phyloP scores from a whole-genome alignment of 495 filamentous ascomycete genomes.

The Glonium stellatum region DNA sequence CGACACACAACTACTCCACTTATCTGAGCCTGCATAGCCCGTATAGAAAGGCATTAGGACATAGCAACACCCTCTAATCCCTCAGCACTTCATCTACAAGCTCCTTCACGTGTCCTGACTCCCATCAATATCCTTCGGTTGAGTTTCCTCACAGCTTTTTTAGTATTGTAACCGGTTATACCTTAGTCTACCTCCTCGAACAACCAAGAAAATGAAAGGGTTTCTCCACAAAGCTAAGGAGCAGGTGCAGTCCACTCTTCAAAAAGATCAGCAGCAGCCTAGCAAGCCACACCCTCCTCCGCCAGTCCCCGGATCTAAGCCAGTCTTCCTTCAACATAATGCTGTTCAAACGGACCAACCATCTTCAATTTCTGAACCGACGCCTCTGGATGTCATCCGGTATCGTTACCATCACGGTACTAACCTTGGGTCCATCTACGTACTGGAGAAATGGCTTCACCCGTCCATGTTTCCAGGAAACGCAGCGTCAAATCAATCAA shows the following conservation, averaged over 20 bases:
- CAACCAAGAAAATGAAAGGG: constrained; percentile 21
- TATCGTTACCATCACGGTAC: constrained; percentile 52
- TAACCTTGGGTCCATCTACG: constrained; percentile 51
- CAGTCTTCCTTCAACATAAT: constrained; percentile 7
- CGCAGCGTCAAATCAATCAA: constrained; percentile 29
- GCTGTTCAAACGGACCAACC: constrained; percentile 15
- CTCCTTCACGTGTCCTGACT: too few species aligned
- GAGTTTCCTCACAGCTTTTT: neutral
- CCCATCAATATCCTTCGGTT: neutral
- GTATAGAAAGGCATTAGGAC: too few species aligned
- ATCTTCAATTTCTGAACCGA: constrained; percentile 35
- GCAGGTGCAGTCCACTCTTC: constrained; percentile 4
- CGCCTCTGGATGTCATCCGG: constrained; percentile 40
- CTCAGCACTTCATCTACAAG: too few species aligned
- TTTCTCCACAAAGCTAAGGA: constrained; percentile 31
- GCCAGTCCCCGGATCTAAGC: neutral
- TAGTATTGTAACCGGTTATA: neutral
- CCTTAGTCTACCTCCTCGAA: neutral
- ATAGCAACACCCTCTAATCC: too few species aligned
- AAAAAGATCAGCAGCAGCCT: neutral
- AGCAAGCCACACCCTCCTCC: neutral
- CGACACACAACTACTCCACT: neutral
- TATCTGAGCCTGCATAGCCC: neutral
- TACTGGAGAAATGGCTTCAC: constrained; percentile 50
- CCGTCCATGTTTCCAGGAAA: constrained; percentile 38